These are phyloP conservation scores for Tremellales sp. DNA, from an alignment of 1,284 basidiomycete genomes.

Conservation along the genomic window DNA sequence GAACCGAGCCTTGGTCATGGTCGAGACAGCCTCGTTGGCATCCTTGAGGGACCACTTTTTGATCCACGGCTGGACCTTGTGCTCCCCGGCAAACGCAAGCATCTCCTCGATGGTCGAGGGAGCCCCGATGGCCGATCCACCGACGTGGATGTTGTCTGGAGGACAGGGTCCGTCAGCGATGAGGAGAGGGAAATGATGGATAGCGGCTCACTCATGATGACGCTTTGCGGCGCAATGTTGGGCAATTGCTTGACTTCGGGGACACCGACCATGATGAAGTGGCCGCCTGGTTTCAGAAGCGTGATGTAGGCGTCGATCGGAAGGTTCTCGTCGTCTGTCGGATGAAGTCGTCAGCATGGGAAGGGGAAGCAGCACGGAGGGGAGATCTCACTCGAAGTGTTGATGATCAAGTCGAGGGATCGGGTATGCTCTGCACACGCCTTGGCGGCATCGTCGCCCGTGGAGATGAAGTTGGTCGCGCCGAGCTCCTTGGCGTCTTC, in stretches of 20 bases:
- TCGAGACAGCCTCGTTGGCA: conserved; percentile 45
- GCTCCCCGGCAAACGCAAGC: conserved; percentile 38
- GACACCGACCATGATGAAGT: conserved; percentile 39
- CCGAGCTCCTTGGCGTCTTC: conserved; percentile 53
- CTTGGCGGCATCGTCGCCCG: conserved; percentile 46
- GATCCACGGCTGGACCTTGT: conserved; percentile 33
- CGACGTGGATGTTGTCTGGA: conserved; percentile 23
- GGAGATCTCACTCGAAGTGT: too few species aligned
- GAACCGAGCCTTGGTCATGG: conserved; percentile 49
- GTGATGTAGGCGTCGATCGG: conserved; percentile 30
- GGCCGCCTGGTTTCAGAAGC: conserved; percentile 18
- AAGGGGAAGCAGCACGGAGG: too few species aligned
- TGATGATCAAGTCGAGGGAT: conserved; percentile 43
- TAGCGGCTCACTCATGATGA: too few species aligned
- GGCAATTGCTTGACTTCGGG: conserved; percentile 40
- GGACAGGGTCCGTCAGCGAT: too few species aligned
- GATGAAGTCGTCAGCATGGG: too few species aligned
- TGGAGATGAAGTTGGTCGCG: conserved; percentile 50
- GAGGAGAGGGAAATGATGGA: too few species aligned
- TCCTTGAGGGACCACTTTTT: conserved; percentile 19
- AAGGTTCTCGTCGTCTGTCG: conserved; percentile 39
- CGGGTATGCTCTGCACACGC: conserved; percentile 47
- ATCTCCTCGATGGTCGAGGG: conserved; percentile 46
- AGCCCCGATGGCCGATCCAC: conserved; percentile 43
- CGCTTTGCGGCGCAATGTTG: conserved; percentile 6